A percentile compares a stretch with the other conserved stretches of the same genome.
Evolutionary conservation across 2,329 filamentous ascomycete species (phyloP).

Genomic region (Seiridium unicorne): DNA sequence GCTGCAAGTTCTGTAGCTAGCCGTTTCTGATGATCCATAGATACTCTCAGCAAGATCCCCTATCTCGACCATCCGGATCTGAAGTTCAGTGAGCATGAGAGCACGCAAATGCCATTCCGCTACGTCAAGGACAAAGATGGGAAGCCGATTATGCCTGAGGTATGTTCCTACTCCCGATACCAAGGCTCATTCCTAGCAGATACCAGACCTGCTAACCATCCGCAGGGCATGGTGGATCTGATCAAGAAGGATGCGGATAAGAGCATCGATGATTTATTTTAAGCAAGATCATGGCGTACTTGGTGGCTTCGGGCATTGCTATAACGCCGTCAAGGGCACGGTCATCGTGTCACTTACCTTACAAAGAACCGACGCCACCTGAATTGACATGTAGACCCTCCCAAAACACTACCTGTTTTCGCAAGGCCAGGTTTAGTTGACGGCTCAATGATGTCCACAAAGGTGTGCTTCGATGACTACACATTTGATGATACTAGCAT

Average conservation of each 20-base stretch:
- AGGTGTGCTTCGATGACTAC: no score
- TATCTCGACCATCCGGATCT: constrained; percentile 90
- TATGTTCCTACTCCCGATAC: constrained; percentile 33
- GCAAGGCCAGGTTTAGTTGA: no score
- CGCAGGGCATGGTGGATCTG: constrained; percentile 87
- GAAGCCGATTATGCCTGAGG: constrained; percentile 86
- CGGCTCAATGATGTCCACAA: no score
- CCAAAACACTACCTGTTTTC: no score
- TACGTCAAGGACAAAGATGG: constrained; percentile 79
- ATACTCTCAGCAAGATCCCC: constrained; percentile 72
- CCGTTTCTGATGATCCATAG: constrained; percentile 41
- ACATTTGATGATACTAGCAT: no score
- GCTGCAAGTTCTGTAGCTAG: constrained; percentile 2
- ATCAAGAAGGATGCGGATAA: constrained; percentile 95
- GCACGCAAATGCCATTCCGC: constrained; percentile 96
- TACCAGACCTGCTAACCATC: constrained; percentile 11
- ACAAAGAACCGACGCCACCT: no score
- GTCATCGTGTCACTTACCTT: no score
- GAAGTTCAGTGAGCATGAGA: constrained; percentile 86
- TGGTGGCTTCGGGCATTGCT: no score
- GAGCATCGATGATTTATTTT: constrained; percentile 82
- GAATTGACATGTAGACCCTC: no score
- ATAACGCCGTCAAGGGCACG: no score
- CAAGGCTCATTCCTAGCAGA: not conserved
- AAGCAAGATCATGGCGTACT: constrained; percentile 9